phyloP scores from a whole-genome alignment of 371 early-diverging fungal genomes.

The Mortierella sp. region DNA sequence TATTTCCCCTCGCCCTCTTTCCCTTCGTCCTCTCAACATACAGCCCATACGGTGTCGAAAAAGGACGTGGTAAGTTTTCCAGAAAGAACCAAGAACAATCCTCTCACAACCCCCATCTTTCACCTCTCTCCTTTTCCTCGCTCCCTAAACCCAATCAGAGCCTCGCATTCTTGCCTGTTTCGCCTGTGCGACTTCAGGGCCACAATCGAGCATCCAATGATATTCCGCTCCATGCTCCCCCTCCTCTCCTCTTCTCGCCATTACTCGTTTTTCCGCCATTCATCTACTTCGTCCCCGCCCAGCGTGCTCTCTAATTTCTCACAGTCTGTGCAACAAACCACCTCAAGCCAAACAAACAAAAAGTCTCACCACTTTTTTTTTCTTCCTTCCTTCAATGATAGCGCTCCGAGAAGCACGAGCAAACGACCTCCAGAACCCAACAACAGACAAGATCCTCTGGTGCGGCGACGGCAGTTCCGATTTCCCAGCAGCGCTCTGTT shows the following conservation, averaged over 20 bases:
- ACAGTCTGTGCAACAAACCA: not conserved
- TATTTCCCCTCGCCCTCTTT: not conserved
- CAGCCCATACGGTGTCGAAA: conserved; percentile 48
- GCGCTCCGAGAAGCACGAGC: conserved; percentile 38
- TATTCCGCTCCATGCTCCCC: not conserved
- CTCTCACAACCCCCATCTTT: not conserved
- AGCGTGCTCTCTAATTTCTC: not conserved
- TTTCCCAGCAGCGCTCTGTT: conserved; percentile 36
- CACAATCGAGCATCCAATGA: not conserved
- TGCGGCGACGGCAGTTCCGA: conserved; percentile 47
- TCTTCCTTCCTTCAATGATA: not conserved
- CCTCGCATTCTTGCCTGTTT: not conserved
- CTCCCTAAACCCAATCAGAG: not conserved
- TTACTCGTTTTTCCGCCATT: not conserved
- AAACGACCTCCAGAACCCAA: conserved; percentile 32
- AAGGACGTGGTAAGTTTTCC: conserved; percentile 39
- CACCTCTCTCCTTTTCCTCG: not conserved
- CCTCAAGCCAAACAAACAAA: not conserved
- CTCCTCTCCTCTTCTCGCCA: not conserved
- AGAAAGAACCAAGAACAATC: not conserved
- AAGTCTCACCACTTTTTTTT: not conserved
- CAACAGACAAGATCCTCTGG: conserved; percentile 35
- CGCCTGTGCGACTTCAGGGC: not conserved
- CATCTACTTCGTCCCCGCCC: not conserved
- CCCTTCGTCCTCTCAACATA: not conserved